These are phyloP conservation scores for Linnemannia zychae DNA, from an alignment of 192 early-diverging fungal genomes.

Conservation along the genomic window DNA sequence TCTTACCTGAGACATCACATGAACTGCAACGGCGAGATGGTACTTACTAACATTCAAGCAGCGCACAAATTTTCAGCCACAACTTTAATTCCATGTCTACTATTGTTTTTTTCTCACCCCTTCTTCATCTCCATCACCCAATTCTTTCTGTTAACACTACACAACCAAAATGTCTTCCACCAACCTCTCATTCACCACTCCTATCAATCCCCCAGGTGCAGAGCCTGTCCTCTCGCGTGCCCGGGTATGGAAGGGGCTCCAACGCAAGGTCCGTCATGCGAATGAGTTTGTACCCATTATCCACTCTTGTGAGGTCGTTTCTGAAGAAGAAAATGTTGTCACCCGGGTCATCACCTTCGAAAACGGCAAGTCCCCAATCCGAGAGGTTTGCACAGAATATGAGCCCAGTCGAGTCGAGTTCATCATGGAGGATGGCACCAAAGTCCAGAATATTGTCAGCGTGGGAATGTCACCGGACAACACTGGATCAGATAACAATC, in stretches of 20 bases:
- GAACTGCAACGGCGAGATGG: no score
- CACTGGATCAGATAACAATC: not conserved
- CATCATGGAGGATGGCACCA: not conserved
- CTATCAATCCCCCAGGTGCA: constrained; percentile 1
- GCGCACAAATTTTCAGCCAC: not conserved
- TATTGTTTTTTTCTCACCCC: not conserved
- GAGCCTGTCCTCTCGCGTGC: not conserved
- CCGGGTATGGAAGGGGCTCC: not conserved
- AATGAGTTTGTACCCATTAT: constrained; percentile 11
- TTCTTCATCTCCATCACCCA: no score
- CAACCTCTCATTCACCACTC: constrained; percentile 8
- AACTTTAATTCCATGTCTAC: not conserved
- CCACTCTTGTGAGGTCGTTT: not conserved
- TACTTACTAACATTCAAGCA: no score
- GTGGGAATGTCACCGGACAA: not conserved
- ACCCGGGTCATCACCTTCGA: constrained; percentile 7
- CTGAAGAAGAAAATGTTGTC: constrained; percentile 2
- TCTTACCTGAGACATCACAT: no score
- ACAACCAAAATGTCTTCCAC: not conserved
- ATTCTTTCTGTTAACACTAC: not conserved
- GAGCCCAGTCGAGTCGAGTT: constrained; percentile 12
- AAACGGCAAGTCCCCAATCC: constrained; percentile 7
- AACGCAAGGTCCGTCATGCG: not conserved
- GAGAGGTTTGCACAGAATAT: constrained; percentile 6
- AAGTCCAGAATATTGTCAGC: not conserved